Conservation (phyloP, 2,329 filamentous ascomycete species). For the Fusarium anguioides region DNA sequence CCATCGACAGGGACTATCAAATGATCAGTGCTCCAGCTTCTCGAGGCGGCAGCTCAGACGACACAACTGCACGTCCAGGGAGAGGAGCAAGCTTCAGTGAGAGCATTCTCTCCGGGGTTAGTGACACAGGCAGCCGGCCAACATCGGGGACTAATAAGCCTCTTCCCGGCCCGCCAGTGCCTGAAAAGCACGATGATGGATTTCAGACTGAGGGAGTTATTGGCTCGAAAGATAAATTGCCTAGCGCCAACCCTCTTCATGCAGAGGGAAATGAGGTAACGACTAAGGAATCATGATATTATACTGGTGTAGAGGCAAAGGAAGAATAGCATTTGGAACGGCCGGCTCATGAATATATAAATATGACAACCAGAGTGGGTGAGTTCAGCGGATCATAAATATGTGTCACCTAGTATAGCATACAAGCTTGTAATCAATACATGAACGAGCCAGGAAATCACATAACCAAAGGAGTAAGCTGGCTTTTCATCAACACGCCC, state of each 20-base stretch:
- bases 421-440: conserved; percentile 6
- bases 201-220: conserved; percentile 44
- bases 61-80: conserved; percentile 47
- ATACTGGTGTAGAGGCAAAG: not conserved
- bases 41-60: conserved; percentile 45
- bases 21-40: conserved; percentile 49
- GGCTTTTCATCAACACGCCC: not conserved
- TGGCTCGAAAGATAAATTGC: conserved; percentile 39
- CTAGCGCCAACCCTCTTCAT: conserved; percentile 15
- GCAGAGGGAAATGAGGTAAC: conserved; percentile 2
- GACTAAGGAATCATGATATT: conserved; percentile 21
- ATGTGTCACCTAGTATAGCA: not conserved
- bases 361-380: conserved; percentile 10
- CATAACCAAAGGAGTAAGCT: not conserved
- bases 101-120: conserved; percentile 57
- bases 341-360: conserved; percentile 21
- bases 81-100: conserved; percentile 59
- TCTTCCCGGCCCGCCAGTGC: conserved; percentile 21
- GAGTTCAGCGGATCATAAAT: conserved; percentile 5
- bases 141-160: conserved; percentile 29
- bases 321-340: not conserved
- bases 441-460: not conserved
- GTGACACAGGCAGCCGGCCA: conserved; percentile 43
- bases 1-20: conserved; percentile 54
- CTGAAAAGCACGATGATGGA: conserved; percentile 39